phyloP scores from a whole-genome alignment of 129 eudicot species.

The Flaveria linearis region DNA sequence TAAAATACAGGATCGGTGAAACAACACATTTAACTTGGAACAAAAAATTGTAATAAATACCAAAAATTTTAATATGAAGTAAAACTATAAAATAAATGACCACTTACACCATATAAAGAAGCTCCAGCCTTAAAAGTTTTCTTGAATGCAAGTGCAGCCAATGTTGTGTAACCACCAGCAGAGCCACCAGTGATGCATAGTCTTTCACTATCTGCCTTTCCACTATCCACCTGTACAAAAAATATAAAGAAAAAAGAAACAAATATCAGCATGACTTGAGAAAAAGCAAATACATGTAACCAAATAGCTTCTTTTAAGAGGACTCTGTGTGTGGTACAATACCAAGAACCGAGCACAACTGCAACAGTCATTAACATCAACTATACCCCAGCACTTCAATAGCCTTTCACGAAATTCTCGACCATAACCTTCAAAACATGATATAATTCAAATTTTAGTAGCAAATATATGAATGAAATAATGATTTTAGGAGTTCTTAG shows the following conservation, averaged over 20 bases:
- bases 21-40: neutral
- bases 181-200: conserved; percentile 97
- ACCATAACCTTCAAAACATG: conserved; percentile 77
- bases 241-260: neutral
- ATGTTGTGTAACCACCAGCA: conserved; percentile 98
- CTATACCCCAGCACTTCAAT: conserved; percentile 80
- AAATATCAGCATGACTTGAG: conserved; percentile 17
- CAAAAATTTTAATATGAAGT: conserved; percentile 7
- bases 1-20: neutral
- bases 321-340: conserved; percentile 20
- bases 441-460: conserved; percentile 16
- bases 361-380: conserved; percentile 93
- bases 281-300: neutral
- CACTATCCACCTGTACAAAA: conserved; percentile 68
- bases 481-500: conserved; percentile 16
- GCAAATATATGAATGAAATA: conserved; percentile 9
- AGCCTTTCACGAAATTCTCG: conserved; percentile 90
- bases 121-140: conserved; percentile 88
- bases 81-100: conserved; percentile 1
- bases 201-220: conserved; percentile 76
- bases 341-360: conserved; percentile 94
- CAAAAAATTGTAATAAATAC: neutral
- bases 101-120: conserved; percentile 94
- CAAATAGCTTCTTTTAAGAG: neutral
- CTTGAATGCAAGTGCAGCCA: conserved; percentile 94